Evolutionary conservation across 768 basidiomycete genomes (phyloP), one percentile per base, ranked within the genome.

Genomic region (Neoboletus magnificus): DNA sequence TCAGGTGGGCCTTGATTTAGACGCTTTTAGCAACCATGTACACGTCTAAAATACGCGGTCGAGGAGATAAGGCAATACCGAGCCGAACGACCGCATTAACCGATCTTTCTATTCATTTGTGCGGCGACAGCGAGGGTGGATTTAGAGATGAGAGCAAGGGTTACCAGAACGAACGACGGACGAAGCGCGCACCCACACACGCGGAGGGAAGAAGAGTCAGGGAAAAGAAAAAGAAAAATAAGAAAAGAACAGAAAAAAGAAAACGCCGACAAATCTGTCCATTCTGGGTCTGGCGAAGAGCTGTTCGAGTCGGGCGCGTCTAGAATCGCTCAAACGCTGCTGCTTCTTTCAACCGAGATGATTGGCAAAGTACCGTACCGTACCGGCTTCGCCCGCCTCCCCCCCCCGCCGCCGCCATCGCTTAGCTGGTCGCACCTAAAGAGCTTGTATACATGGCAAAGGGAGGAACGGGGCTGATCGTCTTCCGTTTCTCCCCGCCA

Each of bases 61-160:
- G 40, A 54, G 62, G 62, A 64, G 62, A 64, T 64, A 65, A 65
- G 54, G 56, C 46, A 59, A 62, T 50, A 48, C 42, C 48, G 62
- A 63, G 55, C 62, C 58, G 61, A 63, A 22, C 43, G 29, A 50
- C 20, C 3, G 9, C n/a, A 20, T n/a, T 4, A 39, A 36, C 51
- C 48, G 48, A 48, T 48, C 50, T 37, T 32, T 16, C 27, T 43
- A 30, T 61, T 57, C 51, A 53, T 54, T 32, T 40, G 0, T 60
- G 64, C 56, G 63, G 64, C 55, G 48, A 62, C 60, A 50, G 30
- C 30, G 57, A 47, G 41, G 41, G 27, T 25, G 5, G 23, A 16
- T 42, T 25, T 42, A 23, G 37, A 8, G 16, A 13, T 11, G 32
- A 7, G 30, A 12, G 1, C 18, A 20, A 20, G 37, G 37, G 37